Evolutionary conservation across 1,139 yeast genomes (phyloP).

Genomic region (Meyerozyma smithsonii): DNA sequence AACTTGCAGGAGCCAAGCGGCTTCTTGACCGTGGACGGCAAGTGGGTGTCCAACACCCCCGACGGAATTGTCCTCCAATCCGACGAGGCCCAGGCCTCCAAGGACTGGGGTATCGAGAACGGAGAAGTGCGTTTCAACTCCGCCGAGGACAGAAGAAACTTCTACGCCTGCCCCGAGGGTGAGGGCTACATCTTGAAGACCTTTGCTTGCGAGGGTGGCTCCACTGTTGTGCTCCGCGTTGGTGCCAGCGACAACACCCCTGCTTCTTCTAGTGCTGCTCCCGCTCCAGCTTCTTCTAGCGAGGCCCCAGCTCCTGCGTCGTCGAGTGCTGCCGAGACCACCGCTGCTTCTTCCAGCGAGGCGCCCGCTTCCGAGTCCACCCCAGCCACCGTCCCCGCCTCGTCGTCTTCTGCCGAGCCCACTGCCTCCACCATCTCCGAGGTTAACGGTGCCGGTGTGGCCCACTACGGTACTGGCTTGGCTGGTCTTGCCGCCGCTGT

Average conservation of each 20-base stretch:
- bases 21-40: slow-evolving; percentile 17
- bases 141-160: slow-evolving; percentile 13
- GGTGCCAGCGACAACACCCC: slow-evolving; percentile 4
- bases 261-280: slow-evolving; percentile 6
- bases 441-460: slow-evolving; percentile 16
- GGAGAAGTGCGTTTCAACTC: slow-evolving; percentile 22
- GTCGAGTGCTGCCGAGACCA: background rate
- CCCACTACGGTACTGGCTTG: slow-evolving; percentile 17
- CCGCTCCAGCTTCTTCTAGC: too few species aligned
- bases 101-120: slow-evolving; percentile 24
- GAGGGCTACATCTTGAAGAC: slow-evolving; percentile 9
- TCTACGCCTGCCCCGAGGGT: slow-evolving; percentile 23
- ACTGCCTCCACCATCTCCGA: slow-evolving; percentile 4
- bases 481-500: slow-evolving; percentile 20
- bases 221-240: slow-evolving; percentile 11
- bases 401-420: background rate
- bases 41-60: slow-evolving; percentile 15
- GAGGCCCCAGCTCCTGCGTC: slow-evolving; percentile 3
- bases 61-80: slow-evolving; percentile 11
- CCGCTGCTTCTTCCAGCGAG: slow-evolving; percentile 4
- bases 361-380: slow-evolving; percentile 15
- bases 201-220: slow-evolving; percentile 14
- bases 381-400: too few species aligned
- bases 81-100: slow-evolving; percentile 16
- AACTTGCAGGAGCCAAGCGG: slow-evolving; percentile 29